phyloP scores from a whole-genome alignment of 441 rosid genomes.

The Jatropha podagrica region DNA sequence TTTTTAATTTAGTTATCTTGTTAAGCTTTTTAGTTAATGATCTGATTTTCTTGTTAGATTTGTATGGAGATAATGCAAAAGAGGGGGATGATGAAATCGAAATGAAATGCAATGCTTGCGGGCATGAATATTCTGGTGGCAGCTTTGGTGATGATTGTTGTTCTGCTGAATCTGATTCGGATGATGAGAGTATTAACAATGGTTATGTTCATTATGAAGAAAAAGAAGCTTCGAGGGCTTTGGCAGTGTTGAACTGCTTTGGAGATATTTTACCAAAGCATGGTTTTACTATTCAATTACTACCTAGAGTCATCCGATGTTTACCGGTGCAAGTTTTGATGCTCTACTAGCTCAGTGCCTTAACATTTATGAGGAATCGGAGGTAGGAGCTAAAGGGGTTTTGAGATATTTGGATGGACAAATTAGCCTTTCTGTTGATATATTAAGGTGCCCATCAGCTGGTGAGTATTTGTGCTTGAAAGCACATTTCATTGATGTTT shows the following conservation, averaged over 20 bases:
- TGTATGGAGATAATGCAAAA: too few species aligned
- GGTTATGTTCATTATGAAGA: too few species aligned
- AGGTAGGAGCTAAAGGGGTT: neutral
- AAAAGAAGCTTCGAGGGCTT: neutral
- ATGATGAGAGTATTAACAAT: too few species aligned
- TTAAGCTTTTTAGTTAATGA: too few species aligned
- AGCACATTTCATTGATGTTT: neutral
- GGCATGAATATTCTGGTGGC: too few species aligned
- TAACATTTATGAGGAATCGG: neutral
- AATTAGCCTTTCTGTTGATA: neutral
- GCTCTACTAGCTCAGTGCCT: neutral
- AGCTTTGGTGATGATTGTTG: too few species aligned
- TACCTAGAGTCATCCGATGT: neutral
- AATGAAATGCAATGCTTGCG: too few species aligned
- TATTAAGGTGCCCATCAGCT: neutral
- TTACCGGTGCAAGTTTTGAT: neutral
- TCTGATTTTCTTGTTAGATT: too few species aligned
- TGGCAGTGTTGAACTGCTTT: neutral
- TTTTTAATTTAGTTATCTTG: too few species aligned
- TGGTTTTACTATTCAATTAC: neutral
- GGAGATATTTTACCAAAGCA: neutral
- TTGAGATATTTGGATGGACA: neutral
- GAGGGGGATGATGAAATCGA: too few species aligned
- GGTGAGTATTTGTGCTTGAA: neutral
- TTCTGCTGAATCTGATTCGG: too few species aligned